Evolutionary conservation across 352 stramenopile species (phyloP), one percentile per base, ranked within the genome.

Genomic region (Halophytophthora batemanensis): DNA sequence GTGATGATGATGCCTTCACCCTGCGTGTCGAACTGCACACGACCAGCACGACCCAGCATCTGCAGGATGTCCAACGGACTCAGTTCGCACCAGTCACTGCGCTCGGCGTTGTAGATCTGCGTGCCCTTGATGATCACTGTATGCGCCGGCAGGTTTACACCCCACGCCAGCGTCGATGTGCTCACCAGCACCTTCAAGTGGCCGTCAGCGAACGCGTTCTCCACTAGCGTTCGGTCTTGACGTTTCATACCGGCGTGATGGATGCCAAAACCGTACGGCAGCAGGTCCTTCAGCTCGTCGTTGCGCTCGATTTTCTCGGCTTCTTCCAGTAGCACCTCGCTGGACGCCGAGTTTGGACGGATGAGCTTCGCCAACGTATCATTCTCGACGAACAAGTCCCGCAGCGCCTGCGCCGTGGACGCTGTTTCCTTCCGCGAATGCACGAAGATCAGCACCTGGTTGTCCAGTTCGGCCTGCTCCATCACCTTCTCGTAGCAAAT

Each of bases 111-210:
- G 77, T 99, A 99, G 60, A 99, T 98, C 65, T 99, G 97, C 23
- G 98, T 99, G n/a, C 98, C 98, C 75, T 99, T 99, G 66, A 99
- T 99, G 58, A 99, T 99, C 14, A 99, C 98, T 5, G 97, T 98
- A 73, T 99, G 97, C 1, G 96, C 97, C 6, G 98, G 98, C 41
- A 99, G 71, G 69, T 99, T 99, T 18, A 99, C 97, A 72, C 98
- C 98, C 98, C 98, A 99, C 1, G 98, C 98, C 14, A 99, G 77
- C 29, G 98, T 99, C 29, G 97, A 97, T 6, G 98, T 99, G 39
- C 90, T 99, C 45, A 98, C 94, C 17, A 99, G 69, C 5, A 99
- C 97, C 56, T 93, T 88, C 54, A 99, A 88, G 53, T 99, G 96
- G 14, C 97, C 95, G 55, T 96, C 93, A 33, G 93, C 94, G 64